Evolutionary conservation across 73 alveolate genomes (phyloP), one percentile per base, ranked within the genome.

Genomic region (Uronychia binucleata): DNA sequence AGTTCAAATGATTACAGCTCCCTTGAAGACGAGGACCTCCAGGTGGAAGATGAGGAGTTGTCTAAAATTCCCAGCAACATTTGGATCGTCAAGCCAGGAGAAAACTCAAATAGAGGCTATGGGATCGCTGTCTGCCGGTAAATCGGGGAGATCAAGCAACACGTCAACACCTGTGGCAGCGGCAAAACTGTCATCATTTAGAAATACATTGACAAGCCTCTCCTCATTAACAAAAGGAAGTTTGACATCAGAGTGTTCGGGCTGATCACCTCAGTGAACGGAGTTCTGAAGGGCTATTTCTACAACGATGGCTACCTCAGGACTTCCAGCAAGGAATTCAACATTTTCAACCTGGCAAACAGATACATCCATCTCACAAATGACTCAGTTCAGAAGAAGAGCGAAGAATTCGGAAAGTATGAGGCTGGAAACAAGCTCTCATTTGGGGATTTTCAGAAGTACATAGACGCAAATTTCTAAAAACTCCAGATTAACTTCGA

Each of bases 391-490:
- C 93, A 93, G 90, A 93, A 93, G 82, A 88, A 90, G 86, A 84
- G 91, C 79, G 81, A 83, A n/a, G 90, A 90, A 59, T 93, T 84
- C 79, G 89, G 94, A 29, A 78, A 86, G 59, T 74, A 79, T 83
- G 97, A 93, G 83, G 89, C 83, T 31, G 97, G 97, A 26, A 93
- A 93, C 83, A 88, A 93, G 86, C 80, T 93, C 58, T 88, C 97
- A 75, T 93, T 93, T 80, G 82, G 80, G 75, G 77, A 93, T 0
- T 90, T 93, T 32, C 91, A 87, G 81, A 59, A 84, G n/a, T 90
- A 92, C 33, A 75, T 92, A 57, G 88, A 85, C 30, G 67, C 88
- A 27, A 34, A 79, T 0, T 74, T 26, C 34, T 28, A 78, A 26
- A 30, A 85, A 1, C 26, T 14, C 31, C 26, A 34, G 31, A 19